phyloP scores from a whole-genome alignment of 495 filamentous ascomycete genomes.

The Chaetomidium leptoderma region DNA sequence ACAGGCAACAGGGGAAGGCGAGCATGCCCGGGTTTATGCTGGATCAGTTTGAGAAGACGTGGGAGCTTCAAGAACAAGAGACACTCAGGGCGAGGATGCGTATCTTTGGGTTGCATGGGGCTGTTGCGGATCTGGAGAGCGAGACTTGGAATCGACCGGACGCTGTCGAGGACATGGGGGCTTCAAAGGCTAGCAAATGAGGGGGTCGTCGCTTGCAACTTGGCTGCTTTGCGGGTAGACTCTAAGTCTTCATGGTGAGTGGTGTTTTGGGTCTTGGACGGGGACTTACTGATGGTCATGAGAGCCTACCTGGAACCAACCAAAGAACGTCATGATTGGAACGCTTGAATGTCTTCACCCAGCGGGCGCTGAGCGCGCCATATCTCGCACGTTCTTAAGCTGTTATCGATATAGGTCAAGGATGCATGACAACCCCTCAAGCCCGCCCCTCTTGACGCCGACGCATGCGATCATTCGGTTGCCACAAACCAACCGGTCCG shows the following conservation, averaged over 20 bases:
- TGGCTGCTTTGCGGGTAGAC: not conserved
- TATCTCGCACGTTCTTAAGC: slow-evolving; percentile 1
- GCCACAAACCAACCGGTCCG: too few relatives aligned
- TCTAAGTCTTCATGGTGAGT: too few relatives aligned
- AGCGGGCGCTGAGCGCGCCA: not conserved
- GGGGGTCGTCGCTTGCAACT: not conserved
- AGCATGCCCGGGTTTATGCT: slow-evolving; percentile 63
- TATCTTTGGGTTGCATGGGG: slow-evolving; percentile 52
- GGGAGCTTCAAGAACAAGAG: slow-evolving; percentile 60
- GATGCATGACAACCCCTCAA: not conserved
- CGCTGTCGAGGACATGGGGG: slow-evolving; percentile 68
- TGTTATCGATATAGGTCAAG: slow-evolving; percentile 1
- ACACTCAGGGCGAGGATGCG: slow-evolving; percentile 40
- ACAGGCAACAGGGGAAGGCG: slow-evolving; percentile 54
- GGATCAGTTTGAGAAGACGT: slow-evolving; percentile 60
- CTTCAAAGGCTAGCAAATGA: slow-evolving; percentile 32
- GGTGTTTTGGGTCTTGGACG: too few relatives aligned
- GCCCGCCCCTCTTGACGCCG: not conserved
- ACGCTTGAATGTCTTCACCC: not conserved
- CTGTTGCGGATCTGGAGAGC: slow-evolving; percentile 60
- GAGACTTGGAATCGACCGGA: slow-evolving; percentile 69
- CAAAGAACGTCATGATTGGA: not conserved
- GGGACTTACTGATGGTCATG: not conserved
- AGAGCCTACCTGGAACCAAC: not conserved
- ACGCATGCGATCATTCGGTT: not conserved